These are phyloP conservation scores for Haplosporangium sp. DNA, from an alignment of 371 early-diverging fungal species.

Conservation along the genomic window DNA sequence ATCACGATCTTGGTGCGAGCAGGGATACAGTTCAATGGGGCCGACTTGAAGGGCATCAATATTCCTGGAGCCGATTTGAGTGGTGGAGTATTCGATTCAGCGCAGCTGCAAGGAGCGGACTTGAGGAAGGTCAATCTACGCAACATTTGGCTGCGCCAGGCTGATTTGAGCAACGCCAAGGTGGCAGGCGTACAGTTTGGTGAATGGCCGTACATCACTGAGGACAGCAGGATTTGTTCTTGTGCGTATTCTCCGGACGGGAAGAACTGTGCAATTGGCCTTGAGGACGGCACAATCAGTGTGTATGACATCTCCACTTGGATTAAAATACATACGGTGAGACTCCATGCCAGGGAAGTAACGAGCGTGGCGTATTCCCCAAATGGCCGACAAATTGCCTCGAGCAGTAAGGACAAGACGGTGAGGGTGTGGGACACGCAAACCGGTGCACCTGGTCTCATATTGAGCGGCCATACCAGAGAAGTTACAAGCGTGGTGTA, in stretches of 20 bases:
- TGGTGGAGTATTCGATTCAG: neutral
- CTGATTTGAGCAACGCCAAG: no score
- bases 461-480: neutral
- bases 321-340: neutral
- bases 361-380: neutral
- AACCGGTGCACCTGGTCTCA: neutral
- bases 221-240: no score
- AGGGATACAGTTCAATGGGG: neutral
- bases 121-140: no score
- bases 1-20: neutral
- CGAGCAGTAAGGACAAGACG: neutral
- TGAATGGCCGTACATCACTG: no score
- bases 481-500: neutral
- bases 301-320: neutral
- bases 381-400: neutral
- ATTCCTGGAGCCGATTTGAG: constrained; percentile 2
- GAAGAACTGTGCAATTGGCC: no score
- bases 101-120: no score
- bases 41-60: neutral
- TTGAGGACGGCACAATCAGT: constrained; percentile 5
- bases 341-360: neutral
- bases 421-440: constrained; percentile 1
- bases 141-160: no score
- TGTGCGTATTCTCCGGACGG: no score
- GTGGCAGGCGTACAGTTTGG: no score